phyloP scores from a whole-genome alignment of 306 rosid species.

The Cicer cuneatum region DNA sequence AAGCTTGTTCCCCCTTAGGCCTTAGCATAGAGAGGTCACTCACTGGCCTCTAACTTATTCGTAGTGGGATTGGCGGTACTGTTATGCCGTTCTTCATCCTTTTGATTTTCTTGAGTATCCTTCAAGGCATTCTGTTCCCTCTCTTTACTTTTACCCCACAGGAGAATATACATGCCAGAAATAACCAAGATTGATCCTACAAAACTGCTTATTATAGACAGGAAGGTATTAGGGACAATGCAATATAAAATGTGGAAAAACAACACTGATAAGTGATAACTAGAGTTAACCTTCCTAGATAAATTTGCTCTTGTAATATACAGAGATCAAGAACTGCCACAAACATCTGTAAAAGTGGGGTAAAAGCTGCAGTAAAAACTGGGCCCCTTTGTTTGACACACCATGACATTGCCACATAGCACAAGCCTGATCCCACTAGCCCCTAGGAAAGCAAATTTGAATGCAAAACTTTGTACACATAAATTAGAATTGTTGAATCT shows the following conservation, averaged over 20 bases:
- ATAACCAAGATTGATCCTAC: slow-evolving; percentile 76
- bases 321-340: slow-evolving; percentile 70
- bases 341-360: slow-evolving; percentile 73
- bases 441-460: slow-evolving; percentile 56
- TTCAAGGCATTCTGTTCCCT: slow-evolving; percentile 38
- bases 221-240: slow-evolving; percentile 33
- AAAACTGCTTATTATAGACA: slow-evolving; percentile 56
- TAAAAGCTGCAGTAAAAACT: slow-evolving; percentile 81
- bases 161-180: slow-evolving; percentile 73
- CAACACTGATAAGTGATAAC: neutral
- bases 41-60: slow-evolving; percentile 6
- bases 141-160: slow-evolving; percentile 83
- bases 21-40: neutral
- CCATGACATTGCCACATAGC: slow-evolving; percentile 96
- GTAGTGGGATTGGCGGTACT: slow-evolving; percentile 19
- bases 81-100: slow-evolving; percentile 45
- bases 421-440: slow-evolving; percentile 80
- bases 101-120: slow-evolving; percentile 54
- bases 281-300: slow-evolving; percentile 75
- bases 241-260: neutral
- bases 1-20: slow-evolving; percentile 5
- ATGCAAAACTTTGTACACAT: neutral
- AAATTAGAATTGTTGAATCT: neutral
- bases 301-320: slow-evolving; percentile 70
- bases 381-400: slow-evolving; percentile 86